Evolutionary conservation across 2,329 filamentous ascomycete genomes (phyloP), one percentile per base, ranked within the genome.

Genomic region (Diaporthe amygdali): DNA sequence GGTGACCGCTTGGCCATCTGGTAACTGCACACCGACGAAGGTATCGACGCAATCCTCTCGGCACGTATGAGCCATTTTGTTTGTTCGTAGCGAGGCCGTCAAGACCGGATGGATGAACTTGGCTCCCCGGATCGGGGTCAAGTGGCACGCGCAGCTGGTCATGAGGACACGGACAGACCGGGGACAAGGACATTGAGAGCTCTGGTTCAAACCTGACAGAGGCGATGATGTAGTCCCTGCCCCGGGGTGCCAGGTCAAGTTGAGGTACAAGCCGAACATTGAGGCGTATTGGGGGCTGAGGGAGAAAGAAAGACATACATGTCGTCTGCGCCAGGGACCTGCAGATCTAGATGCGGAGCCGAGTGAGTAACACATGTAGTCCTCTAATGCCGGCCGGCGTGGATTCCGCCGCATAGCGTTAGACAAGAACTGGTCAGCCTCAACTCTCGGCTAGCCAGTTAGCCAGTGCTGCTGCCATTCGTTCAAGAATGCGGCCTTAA

Each of bases 1-100:
- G 67, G 34, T 67, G 63, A 68, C 59, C 68, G 47, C 61, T 68
- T 70, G 70, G 49, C 63, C 68, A 61, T 37, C 44, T 56, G 59
- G 59, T 63, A 12, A 20, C n/a, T 27, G 47, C 68, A 54, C 49
- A 70, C 71, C 63, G 68, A 51, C 52, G 54, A n/a, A 25, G 54
- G 20, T 46, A 55, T 54, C 37, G 61, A 51, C 32, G 54, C 22
- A 37, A 30, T 61, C 47, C 20, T 39, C 37, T 64, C 44, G 61
- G 41, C 56, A 27, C n/a, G 27, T 27, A 39, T 55, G 54, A 41
- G 54, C 54, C 61, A 55, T 55, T 64, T 66, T 72, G 68, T 72
- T 72, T 71, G 68, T 64, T 68, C 17, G 37, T 49, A 59, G 52
- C 52, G 61, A 56, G 46, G 44, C 39, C 51, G 3, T 63, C 27